Evolutionary conservation across 2,329 filamentous ascomycete species (phyloP).

Genomic region (Annulohypoxylon truncatum): DNA sequence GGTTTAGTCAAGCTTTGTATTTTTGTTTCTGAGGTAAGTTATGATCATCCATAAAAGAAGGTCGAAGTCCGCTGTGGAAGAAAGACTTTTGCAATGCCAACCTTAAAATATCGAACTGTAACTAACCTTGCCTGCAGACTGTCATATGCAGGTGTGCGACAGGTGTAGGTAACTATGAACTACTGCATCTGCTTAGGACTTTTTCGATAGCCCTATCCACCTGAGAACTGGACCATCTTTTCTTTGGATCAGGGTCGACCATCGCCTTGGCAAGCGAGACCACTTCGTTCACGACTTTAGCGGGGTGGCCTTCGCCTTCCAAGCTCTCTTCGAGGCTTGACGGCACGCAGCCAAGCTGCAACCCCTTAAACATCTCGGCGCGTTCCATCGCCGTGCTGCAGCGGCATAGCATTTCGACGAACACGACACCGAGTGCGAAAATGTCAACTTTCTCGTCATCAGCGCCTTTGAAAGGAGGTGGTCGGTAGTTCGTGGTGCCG

Average conservation of each 20-base stretch:
- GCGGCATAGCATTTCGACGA: constrained; percentile 69
- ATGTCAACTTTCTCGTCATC: constrained; percentile 68
- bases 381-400: constrained; percentile 65
- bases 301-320: constrained; percentile 35
- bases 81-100: not conserved
- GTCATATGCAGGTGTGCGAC: too few relatives aligned
- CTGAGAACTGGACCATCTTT: constrained; percentile 41
- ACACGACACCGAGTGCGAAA: constrained; percentile 69
- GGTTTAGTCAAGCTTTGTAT: too few relatives aligned
- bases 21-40: too few relatives aligned
- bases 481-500: constrained; percentile 73
- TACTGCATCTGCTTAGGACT: constrained; percentile 34
- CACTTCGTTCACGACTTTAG: constrained; percentile 33
- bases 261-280: constrained; percentile 42
- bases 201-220: constrained; percentile 40
- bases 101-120: not conserved
- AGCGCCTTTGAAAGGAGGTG: constrained; percentile 51
- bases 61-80: too few relatives aligned
- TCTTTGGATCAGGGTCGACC: constrained; percentile 42
- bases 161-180: not conserved
- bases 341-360: constrained; percentile 44
- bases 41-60: too few relatives aligned
- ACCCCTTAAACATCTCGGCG: constrained; percentile 43
- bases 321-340: constrained; percentile 30
- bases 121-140: too few relatives aligned